Base-by-base conservation (phyloP, 2,329 filamentous ascomycete species). In the Verticillium nonalfalfae region DNA sequence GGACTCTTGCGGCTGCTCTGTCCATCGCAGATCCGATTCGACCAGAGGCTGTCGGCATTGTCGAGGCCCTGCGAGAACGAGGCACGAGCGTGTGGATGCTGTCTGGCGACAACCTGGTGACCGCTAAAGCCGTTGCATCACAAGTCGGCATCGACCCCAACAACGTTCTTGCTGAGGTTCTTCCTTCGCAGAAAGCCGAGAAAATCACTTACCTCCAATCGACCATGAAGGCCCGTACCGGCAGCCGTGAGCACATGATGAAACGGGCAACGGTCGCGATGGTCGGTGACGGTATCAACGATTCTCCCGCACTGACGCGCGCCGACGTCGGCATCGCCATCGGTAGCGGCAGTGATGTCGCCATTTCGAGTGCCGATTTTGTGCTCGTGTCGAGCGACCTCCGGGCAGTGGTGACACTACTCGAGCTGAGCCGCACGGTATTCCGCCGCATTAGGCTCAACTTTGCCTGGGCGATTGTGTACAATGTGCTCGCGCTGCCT, bases 271-370 rank as follows among this genome's bases (percentile, higher is more conserved):
- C 76, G 59, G 84, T 96, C 5, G 92, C 90, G 67, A 96, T 96
- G 85, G 88, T 95, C 5, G 92, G 92, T 61, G 92, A 96, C 72
- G 92, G 92, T 67, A 92, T 95, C 76, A 96, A 96, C 74, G 92
- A 96, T 76, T 88, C 90, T 0, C 91, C 92, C 0, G 92, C 92
- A 7, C 84, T 96, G 39, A 85, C 89, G 5, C 86, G 85, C 21
- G 90, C 92, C 15, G 92, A 96, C 70, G 87, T 96, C 0, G 91
- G 90, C 68, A 90, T 96, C 64, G 91, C 92, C 60, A 89, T 96
- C 69, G 91, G 90, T 4, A 90, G 87, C 1, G 93, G 92, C 61
- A 91, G 89, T 56, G 92, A 96, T 73, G 88, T 96, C 35, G 92
- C 93, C 56, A 88, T 96, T 66, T 89, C 87, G 58, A 89, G 87